Evolutionary conservation across 2,329 filamentous ascomycete species (phyloP), one percentile per base, ranked within the genome.

Genomic region (Penicillium sclerotigenum): DNA sequence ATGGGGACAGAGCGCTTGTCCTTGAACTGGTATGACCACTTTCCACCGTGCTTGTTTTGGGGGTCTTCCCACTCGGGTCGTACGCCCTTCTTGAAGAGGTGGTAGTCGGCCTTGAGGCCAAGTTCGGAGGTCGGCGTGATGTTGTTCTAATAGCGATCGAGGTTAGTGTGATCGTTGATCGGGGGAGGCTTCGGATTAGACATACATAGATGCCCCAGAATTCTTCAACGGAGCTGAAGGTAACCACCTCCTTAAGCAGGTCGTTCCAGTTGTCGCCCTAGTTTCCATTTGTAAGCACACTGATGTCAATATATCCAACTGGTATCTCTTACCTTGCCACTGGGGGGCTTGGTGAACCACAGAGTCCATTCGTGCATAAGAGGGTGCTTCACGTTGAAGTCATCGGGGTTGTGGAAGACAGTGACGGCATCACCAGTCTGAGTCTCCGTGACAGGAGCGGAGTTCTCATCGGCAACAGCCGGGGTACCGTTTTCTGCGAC

Each of bases 331-430:
- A 94, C 91, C 88, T 95, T 97, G 80, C 91, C 92, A 74, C 87
- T 95, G 41, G 93, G 89, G 52, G 94, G 93, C 84, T 97, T 97
- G 70, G 93, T 97, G 82, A 97, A 99, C 95, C 95, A 99, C 54
- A 99, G 82, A 57, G 94, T 97, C 94, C 94, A 99, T 74, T 90
- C 89, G 82, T 97, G 89, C 84, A 96, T 92, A 59, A 99, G 84
- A 65, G 92, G 93, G 76, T 99, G 94, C 84, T 97, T 99, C 77
- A 99, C 94, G 70, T 96, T 99, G 85, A 99, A 99, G 83, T 99
- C 97, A 65, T 97, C 89, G 68, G 94, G 89, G 79, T 97, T 91
- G 75, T 99, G 92, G 81, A 99, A 99, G 67, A 99, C 93, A 45
- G 94, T 99, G 69, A 96, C 83, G 49, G 89, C 81, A 72, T 92